Percentiles rank a stretch among this genome's conserved stretches.
Evolutionary conservation across 148 eudicot genomes (phyloP).

Genomic region (Vaccinium darrowii): DNA sequence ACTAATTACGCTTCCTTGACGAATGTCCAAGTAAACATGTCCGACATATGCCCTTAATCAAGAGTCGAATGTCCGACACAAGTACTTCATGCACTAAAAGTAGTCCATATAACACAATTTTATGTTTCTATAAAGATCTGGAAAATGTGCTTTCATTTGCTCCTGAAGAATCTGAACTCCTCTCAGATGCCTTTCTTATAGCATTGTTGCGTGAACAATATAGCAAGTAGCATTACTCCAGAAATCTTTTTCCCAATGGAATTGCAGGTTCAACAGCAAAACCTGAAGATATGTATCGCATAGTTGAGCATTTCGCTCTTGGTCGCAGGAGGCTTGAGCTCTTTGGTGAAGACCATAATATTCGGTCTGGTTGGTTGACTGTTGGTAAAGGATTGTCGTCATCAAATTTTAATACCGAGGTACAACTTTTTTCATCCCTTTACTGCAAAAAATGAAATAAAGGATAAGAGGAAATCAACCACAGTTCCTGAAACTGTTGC

Average conservation of each 20-base stretch:
- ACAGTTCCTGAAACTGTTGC: not conserved
- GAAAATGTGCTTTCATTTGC: not conserved
- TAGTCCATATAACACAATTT: not conserved
- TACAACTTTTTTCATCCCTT: constrained; percentile 17
- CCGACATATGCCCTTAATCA: not conserved
- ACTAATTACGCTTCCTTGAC: not conserved
- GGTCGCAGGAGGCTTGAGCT: constrained; percentile 95
- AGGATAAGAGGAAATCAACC: not conserved
- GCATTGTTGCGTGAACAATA: not conserved
- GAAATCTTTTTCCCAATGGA: constrained; percentile 13
- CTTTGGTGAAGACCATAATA: constrained; percentile 95
- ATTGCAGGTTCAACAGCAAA: constrained; percentile 85
- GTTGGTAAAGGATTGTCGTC: constrained; percentile 81
- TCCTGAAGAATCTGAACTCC: not conserved
- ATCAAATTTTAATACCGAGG: constrained; percentile 82
- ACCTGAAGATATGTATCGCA: constrained; percentile 96
- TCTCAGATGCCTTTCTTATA: not conserved
- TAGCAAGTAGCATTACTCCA: not conserved
- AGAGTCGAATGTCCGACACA: not conserved
- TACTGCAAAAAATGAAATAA: not conserved
- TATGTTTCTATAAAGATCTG: not conserved
- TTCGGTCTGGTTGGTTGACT: constrained; percentile 93
- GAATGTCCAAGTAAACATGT: not conserved
- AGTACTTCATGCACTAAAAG: not conserved
- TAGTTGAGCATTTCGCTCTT: constrained; percentile 95